A percentile compares a stretch with the other conserved stretches of the same genome.
phyloP scores from a whole-genome alignment of 495 filamentous ascomycete species.

The Lepidopterella palustris region DNA sequence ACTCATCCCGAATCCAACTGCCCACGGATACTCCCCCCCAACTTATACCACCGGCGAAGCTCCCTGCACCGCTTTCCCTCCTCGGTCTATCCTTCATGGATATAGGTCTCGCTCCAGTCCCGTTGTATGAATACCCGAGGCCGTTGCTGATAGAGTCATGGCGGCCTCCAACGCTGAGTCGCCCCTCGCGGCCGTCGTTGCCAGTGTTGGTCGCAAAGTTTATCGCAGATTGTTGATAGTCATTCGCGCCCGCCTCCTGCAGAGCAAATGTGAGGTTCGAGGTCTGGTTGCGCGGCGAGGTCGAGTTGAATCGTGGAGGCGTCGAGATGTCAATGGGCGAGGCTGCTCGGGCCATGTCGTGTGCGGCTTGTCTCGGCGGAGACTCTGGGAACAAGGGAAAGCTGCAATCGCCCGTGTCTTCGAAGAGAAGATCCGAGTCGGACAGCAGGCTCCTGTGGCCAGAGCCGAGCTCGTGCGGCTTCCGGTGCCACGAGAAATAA shows the following conservation, averaged over 20 bases:
- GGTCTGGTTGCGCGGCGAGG: constrained; percentile 56
- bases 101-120: constrained; percentile 77
- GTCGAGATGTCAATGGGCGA: constrained; percentile 62
- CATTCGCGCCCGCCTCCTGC: constrained; percentile 42
- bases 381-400: constrained; percentile 44
- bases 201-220: constrained; percentile 32
- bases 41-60: constrained; percentile 89
- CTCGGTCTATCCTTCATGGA: constrained; percentile 70
- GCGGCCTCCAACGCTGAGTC: constrained; percentile 57
- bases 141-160: constrained; percentile 65
- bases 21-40: constrained; percentile 96
- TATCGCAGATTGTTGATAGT: constrained; percentile 23
- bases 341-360: constrained; percentile 47
- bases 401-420: constrained; percentile 38
- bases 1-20: constrained; percentile 98
- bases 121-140: constrained; percentile 46
- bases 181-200: constrained; percentile 30
- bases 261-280: constrained; percentile 59
- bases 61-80: constrained; percentile 79
- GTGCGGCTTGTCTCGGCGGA: constrained; percentile 10
- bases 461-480: constrained; percentile 31
- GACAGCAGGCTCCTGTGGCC: constrained; percentile 28
- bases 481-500: constrained; percentile 39
- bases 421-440: constrained; percentile 38
- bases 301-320: constrained; percentile 50